These are phyloP conservation scores for Sporothrix brunneoviolacea DNA, from an alignment of 2,329 filamentous ascomycete species.

Conservation along the genomic window DNA sequence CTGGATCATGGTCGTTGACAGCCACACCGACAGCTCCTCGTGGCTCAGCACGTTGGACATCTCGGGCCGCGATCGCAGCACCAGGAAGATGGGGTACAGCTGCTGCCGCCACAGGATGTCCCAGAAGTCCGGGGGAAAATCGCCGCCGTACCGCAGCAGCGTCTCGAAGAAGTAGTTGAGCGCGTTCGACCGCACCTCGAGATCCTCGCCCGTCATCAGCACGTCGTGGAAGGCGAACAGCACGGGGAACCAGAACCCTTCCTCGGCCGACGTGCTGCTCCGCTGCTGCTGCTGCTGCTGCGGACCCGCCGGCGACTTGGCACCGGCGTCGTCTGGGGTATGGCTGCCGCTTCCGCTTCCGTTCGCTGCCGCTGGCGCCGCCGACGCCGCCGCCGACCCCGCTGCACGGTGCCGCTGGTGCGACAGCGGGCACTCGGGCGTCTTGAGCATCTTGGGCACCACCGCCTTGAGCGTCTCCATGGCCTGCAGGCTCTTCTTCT, in stretches of 20 bases:
- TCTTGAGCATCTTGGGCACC: conserved; percentile 89
- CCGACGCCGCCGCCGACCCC: conserved; percentile 19
- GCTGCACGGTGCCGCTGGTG: conserved; percentile 36
- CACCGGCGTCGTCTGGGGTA: conserved; percentile 32
- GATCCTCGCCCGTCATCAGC: conserved; percentile 96
- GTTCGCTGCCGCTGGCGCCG: not conserved
- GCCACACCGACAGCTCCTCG: conserved; percentile 95
- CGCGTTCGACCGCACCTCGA: conserved; percentile 87
- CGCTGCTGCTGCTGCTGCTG: conserved; percentile 40
- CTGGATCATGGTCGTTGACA: conserved; percentile 99
- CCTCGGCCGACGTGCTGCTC: conserved; percentile 81
- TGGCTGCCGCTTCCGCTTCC: conserved; percentile 28
- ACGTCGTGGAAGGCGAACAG: conserved; percentile 98
- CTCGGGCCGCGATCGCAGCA: conserved; percentile 90
- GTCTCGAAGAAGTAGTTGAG: conserved; percentile 96
- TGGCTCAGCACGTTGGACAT: conserved; percentile 94
- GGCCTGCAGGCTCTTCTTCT: conserved; percentile 95
- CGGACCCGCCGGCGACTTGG: conserved; percentile 33
- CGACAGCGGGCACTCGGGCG: conserved; percentile 88
- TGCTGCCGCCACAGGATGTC: conserved; percentile 96
- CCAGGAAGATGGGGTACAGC: conserved; percentile 97
- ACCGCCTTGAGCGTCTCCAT: conserved; percentile 93
- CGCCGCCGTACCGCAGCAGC: conserved; percentile 79
- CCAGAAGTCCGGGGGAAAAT: conserved; percentile 94
- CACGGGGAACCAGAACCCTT: conserved; percentile 98